A percentile compares a stretch with the other conserved stretches of the same genome.
Conservation (phyloP, 345 rosid genomes). For the Odontarrhena argentea region DNA sequence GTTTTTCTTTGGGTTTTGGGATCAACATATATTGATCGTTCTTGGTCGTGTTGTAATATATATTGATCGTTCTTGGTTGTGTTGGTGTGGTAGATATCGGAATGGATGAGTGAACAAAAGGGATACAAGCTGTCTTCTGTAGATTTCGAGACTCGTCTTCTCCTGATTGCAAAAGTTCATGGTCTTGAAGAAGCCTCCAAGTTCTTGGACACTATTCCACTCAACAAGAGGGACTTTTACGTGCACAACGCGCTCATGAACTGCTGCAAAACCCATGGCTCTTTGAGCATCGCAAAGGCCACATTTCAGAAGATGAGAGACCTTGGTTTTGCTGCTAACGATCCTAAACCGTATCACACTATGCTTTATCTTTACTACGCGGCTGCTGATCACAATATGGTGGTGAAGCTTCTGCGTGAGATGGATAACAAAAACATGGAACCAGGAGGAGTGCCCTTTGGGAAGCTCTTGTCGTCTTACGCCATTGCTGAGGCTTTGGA, state of each 20-base stretch:
- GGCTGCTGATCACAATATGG: slow-evolving; percentile 45
- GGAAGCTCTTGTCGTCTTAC: slow-evolving; percentile 48
- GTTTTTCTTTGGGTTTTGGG: too few species aligned
- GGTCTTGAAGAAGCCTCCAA: slow-evolving; percentile 47
- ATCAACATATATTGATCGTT: too few species aligned
- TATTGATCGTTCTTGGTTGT: neutral
- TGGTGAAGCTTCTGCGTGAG: slow-evolving; percentile 49
- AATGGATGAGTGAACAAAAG: slow-evolving; percentile 46
- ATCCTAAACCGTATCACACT: slow-evolving; percentile 40
- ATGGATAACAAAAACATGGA: slow-evolving; percentile 50
- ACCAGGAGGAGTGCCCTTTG: slow-evolving; percentile 34
- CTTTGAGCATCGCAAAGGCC: slow-evolving; percentile 51
- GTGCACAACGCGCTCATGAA: slow-evolving; percentile 50
- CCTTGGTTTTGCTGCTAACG: slow-evolving; percentile 25
- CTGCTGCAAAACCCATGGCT: slow-evolving; percentile 41
- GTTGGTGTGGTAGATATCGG: slow-evolving; percentile 43
- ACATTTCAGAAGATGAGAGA: slow-evolving; percentile 46
- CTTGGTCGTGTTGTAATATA: too few species aligned
- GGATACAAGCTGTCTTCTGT: slow-evolving; percentile 16
- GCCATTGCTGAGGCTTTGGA: slow-evolving; percentile 28
- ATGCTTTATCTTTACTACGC: slow-evolving; percentile 56
- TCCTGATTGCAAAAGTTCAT: slow-evolving; percentile 49
- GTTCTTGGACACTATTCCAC: slow-evolving; percentile 46
- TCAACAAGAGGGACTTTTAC: slow-evolving; percentile 28
- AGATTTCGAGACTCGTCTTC: slow-evolving; percentile 49